Conservation (phyloP, 495 filamentous ascomycete genomes). For the Lasiosphaeria miniovina region DNA sequence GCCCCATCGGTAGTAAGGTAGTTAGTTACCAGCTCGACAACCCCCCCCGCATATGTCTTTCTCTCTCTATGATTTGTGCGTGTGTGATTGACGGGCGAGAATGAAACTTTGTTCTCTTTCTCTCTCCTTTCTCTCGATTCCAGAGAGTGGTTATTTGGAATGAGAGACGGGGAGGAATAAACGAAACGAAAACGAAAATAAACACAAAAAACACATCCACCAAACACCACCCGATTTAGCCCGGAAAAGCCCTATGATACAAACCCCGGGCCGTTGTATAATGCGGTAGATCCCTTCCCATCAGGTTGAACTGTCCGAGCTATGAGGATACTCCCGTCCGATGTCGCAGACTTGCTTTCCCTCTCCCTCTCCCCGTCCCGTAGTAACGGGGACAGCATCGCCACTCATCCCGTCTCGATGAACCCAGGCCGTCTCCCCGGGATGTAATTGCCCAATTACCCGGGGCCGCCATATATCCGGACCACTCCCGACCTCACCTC, state of each 20-base stretch:
- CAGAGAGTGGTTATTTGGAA: too few species aligned
- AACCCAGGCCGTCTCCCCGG: background rate
- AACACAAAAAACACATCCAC: slow-evolving; percentile 14
- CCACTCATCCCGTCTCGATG: slow-evolving; percentile 4
- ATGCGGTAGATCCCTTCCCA: background rate
- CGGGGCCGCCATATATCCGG: background rate
- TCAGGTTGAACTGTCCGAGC: slow-evolving; percentile 38
- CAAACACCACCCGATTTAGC: slow-evolving; percentile 17
- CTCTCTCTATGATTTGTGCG: too few species aligned
- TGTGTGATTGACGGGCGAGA: too few species aligned
- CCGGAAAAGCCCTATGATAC: slow-evolving; percentile 25
- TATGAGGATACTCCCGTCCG: background rate
- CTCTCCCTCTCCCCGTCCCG: too few species aligned
- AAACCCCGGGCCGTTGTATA: slow-evolving; percentile 14
- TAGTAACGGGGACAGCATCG: too few species aligned
- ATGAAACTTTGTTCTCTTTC: too few species aligned
- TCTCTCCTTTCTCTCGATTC: too few species aligned
- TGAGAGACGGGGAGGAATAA: too few species aligned
- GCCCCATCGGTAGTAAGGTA: too few species aligned
- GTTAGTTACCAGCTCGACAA: too few species aligned
- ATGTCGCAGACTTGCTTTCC: too few species aligned
- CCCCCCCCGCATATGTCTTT: too few species aligned
- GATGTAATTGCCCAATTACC: background rate
- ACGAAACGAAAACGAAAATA: background rate
- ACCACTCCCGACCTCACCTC: background rate